Base-by-base conservation (phyloP, 2,329 filamentous ascomycete species). In the Dothideomycetes sp. region DNA sequence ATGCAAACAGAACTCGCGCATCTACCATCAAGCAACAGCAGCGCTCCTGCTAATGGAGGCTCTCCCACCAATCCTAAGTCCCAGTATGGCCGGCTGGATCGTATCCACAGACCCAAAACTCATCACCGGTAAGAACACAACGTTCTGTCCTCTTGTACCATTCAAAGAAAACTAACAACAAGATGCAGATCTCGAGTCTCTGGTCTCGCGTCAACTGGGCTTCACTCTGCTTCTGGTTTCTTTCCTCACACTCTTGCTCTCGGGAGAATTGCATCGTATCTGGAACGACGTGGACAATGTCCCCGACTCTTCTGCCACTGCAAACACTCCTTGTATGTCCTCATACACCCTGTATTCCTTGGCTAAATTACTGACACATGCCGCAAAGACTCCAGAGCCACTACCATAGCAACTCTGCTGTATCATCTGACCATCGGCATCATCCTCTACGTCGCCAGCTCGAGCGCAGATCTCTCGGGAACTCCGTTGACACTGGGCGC, bases 371-470 rank as follows among this genome's bases (percentile, higher is more conserved):
- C 20, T 34, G 7, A 22, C 18, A 13, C 13, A 3, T 10, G 1
- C n/a, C 7, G 12, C 12, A 8, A 4, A 45, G 64, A 65, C 57
- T 80, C 80, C 3, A 64, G 72, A 22, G 79, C 82, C 4, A 77
- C 75, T 2, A 59, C 86, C 19, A 67, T 78, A 31, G 61, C 86
- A n/a, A 81, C 81, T 1, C 71, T 74, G 0, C 45, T 77, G 3
- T 82, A 83, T 64, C 82, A 88, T 58, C 61, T 67, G 13, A 52
- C 65, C 0, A 66, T 68, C 4, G 76, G 76, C 18, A 74, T 78
- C 46, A 79, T 82, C 57, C 70, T 73, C 54, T 88, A 86, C 60
- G 67, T 69, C 27, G 71, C 76, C 56, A 85, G 76, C 62, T 68
- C 68, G 13, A 61, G 65, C 39, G 56, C 64, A 1, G 64, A 66